Evolutionary conservation across 1,284 basidiomycete species (phyloP), one percentile per base, ranked within the genome.

Genomic region (Thecaphora frezii): DNA sequence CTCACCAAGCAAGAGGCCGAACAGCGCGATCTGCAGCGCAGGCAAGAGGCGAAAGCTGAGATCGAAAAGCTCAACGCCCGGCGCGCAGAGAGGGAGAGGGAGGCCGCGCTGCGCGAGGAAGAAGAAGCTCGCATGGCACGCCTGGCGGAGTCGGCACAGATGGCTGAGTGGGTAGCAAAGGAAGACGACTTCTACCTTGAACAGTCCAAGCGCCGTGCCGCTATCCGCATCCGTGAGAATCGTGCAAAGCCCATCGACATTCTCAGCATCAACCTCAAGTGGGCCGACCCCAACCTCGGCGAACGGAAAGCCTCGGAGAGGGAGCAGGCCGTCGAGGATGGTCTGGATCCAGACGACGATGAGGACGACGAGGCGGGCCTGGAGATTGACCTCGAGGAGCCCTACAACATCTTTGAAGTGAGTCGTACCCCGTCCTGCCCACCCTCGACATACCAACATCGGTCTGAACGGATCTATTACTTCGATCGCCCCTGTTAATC

Each of bases 301-400:
- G 96, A 93, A 79, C 81, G 97, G 60, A 90, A 91, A 39, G 85
- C 97, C 73, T 97, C 97, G 77, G 84, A 97, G 51, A 88, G 89
- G 58, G 97, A 24, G 65, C 66, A 45, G 65, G 62, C 12, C 10
- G 33, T 4, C 33, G 33, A 36, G 12, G 33, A 41, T 45, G 67
- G 41, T 40, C 10, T 48, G 28, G 36, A 62, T 24, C 44, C 70
- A 19, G 81, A 83, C 5, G 85, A 88, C 18, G 85, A 87, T 25
- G 88, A 89, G 9, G 88, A 89, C 24, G 87, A 90, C 36, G 88
- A 91, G 59, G 86, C 89, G 40, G 91, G 91, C 14, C 84, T 98
- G 46, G 96, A 98, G 80, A 96, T 97, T 71, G 96, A 98, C 80
- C 85, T 98, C 44, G 93, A 97, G 69, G 96, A 98, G 79, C 96